Conservation (phyloP, 2,329 filamentous ascomycete genomes). For the Microthyrium microscopicum region DNA sequence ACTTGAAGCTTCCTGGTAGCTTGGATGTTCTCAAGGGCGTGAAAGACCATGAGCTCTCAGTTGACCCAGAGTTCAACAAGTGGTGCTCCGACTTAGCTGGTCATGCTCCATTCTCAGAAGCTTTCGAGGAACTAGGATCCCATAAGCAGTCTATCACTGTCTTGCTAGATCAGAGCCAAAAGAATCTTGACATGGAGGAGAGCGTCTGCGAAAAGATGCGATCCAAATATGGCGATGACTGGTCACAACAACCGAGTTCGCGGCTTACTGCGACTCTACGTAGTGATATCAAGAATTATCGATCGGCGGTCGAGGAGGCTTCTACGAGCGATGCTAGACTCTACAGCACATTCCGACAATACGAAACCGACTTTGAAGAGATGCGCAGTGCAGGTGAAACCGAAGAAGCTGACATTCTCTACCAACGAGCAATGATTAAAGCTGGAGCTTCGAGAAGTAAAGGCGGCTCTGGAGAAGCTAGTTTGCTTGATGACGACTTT, state of each 20-base stretch:
- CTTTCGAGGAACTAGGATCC: slow-evolving; percentile 62
- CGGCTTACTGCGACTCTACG: slow-evolving; percentile 75
- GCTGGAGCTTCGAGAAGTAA: slow-evolving; percentile 41
- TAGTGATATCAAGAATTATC: slow-evolving; percentile 74
- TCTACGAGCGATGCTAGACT: slow-evolving; percentile 72
- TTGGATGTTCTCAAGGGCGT: slow-evolving; percentile 85
- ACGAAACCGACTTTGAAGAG: slow-evolving; percentile 80
- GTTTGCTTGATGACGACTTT: slow-evolving; percentile 82
- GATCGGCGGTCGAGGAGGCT: slow-evolving; percentile 78
- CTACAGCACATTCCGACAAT: slow-evolving; percentile 66
- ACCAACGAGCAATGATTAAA: slow-evolving; percentile 72
- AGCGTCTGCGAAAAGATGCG: slow-evolving; percentile 98
- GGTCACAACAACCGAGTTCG: slow-evolving; percentile 93
- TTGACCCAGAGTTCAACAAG: slow-evolving; percentile 78
- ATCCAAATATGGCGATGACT: slow-evolving; percentile 87
- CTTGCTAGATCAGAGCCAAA: slow-evolving; percentile 62
- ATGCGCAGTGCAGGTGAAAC: slow-evolving; percentile 81
- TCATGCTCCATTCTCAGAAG: slow-evolving; percentile 60
- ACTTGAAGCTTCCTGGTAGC: slow-evolving; percentile 75
- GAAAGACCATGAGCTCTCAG: slow-evolving; percentile 72
- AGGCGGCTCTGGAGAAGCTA: slow-evolving; percentile 51
- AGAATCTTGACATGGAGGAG: slow-evolving; percentile 91
- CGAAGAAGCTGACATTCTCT: slow-evolving; percentile 74
- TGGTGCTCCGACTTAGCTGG: slow-evolving; percentile 91
- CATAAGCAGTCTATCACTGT: slow-evolving; percentile 61